Conservation (phyloP, 805 yeast genomes). For the Candida nemodendra region DNA sequence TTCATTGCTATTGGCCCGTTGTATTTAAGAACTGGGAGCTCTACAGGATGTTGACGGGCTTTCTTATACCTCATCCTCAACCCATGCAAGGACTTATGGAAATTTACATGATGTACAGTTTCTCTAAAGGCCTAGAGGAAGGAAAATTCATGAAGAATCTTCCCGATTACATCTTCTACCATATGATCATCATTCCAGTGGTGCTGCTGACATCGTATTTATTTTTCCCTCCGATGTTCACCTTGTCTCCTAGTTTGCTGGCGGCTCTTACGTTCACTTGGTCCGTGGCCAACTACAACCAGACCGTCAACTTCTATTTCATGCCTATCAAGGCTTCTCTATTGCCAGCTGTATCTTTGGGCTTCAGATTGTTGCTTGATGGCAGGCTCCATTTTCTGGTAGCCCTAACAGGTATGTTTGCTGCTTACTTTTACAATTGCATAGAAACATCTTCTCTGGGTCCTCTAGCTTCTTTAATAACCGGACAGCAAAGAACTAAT, state of each 20-base stretch:
- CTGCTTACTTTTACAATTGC: slow-evolving; percentile 62
- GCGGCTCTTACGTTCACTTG: slow-evolving; percentile 60
- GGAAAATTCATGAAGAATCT: slow-evolving; percentile 45
- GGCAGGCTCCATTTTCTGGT: slow-evolving; percentile 42
- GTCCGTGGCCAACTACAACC: slow-evolving; percentile 56
- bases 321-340: slow-evolving; percentile 57
- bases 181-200: slow-evolving; percentile 46
- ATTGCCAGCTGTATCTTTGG: slow-evolving; percentile 43
- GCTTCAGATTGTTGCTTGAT: slow-evolving; percentile 44
- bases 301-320: slow-evolving; percentile 51
- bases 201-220: slow-evolving; percentile 36
- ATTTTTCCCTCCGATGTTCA: slow-evolving; percentile 29
- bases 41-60: slow-evolving; percentile 50
- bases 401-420: slow-evolving; percentile 48
- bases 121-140: slow-evolving; percentile 56
- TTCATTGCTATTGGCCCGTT: slow-evolving; percentile 32
- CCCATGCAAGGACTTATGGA: slow-evolving; percentile 49
- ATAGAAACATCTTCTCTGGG: slow-evolving; percentile 57
- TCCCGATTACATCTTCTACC: slow-evolving; percentile 58
- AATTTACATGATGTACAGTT: slow-evolving; percentile 55
- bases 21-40: slow-evolving; percentile 37
- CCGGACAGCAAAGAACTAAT: slow-evolving; percentile 29
- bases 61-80: slow-evolving; percentile 42
- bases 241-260: slow-evolving; percentile 39
- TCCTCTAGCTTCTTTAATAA: slow-evolving; percentile 35